Conservation (phyloP, 2,329 filamentous ascomycete species). For the Lasiodiplodia gonubiensis region DNA sequence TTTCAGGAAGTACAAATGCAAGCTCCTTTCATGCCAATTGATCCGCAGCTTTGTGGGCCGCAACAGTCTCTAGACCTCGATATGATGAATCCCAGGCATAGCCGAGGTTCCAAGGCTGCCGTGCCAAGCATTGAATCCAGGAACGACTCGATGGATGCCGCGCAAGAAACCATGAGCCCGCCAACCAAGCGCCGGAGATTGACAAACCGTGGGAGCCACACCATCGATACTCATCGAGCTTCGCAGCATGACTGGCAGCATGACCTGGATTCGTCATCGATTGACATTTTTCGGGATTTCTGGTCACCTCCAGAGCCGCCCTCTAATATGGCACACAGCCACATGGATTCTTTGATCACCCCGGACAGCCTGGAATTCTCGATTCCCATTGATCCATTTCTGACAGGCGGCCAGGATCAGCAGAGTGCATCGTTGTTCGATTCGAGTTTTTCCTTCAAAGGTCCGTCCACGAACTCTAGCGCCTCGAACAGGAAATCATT, state of each 20-base stretch:
- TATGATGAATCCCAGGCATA: background rate
- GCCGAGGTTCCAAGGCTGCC: background rate
- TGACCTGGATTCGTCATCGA: conserved; percentile 4
- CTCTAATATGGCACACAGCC: background rate
- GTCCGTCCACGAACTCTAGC: background rate
- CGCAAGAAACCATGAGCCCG: conserved; percentile 1
- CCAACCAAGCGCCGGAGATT: conserved; percentile 23
- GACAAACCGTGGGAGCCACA: background rate
- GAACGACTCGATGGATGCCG: conserved; percentile 19
- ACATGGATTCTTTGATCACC: conserved; percentile 13
- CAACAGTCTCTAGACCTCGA: conserved; percentile 10
- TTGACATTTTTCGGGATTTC: conserved; percentile 28
- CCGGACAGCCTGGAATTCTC: conserved; percentile 24
- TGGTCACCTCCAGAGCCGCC: conserved; percentile 23
- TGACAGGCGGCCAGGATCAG: conserved; percentile 6
- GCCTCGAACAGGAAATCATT: background rate
- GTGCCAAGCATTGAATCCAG: conserved; percentile 9
- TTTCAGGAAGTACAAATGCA: conserved; percentile 10
- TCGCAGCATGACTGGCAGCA: conserved; percentile 16
- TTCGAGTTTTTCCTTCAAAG: background rate
- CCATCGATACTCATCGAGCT: conserved; percentile 2
- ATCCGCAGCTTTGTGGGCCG: conserved; percentile 22
- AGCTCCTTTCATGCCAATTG: conserved; percentile 20
- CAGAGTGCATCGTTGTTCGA: background rate
- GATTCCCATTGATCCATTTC: conserved; percentile 20